Conservation (phyloP, 192 early-diverging fungal genomes). For the Neocallimastix lanati region DNA sequence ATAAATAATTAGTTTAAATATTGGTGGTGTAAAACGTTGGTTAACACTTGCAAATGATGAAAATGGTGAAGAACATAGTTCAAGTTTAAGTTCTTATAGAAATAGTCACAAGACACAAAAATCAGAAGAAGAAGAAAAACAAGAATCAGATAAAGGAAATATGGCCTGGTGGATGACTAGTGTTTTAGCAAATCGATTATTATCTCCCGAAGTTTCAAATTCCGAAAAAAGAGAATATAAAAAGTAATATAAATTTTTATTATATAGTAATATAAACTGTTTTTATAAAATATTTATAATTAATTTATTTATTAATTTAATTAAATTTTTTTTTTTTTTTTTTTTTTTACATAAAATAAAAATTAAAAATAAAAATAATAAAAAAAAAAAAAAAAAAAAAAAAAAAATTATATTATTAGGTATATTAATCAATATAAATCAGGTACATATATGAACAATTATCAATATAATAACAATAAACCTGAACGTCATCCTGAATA, state of each 20-base stretch:
- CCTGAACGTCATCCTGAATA: neutral
- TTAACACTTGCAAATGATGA: constrained; percentile 11
- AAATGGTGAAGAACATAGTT: constrained; percentile 1
- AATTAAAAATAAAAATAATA: too few species aligned
- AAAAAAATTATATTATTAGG: neutral
- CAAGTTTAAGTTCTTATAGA: neutral
- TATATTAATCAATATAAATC: neutral
- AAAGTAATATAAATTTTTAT: neutral
- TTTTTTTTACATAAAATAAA: too few species aligned
- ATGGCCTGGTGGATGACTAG: constrained; percentile 28
- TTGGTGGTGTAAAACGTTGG: constrained; percentile 27
- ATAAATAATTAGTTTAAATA: constrained; percentile 22
- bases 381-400: too few species aligned
- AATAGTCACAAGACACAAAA: neutral
- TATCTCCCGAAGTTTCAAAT: constrained; percentile 24
- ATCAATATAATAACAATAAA: neutral
- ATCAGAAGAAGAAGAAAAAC: constrained; percentile 1
- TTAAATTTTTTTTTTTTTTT: too few species aligned
- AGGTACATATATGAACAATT: neutral
- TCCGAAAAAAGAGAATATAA: constrained; percentile 25
- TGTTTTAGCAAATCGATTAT: constrained; percentile 18
- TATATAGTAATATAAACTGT: too few species aligned
- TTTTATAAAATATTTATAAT: too few species aligned
- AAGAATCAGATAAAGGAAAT: neutral
- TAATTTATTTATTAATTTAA: neutral